Evolutionary conservation across 139 green algal species (phyloP), one percentile per base, ranked within the genome.

Genomic region (Astrephomene gubernaculifera): DNA sequence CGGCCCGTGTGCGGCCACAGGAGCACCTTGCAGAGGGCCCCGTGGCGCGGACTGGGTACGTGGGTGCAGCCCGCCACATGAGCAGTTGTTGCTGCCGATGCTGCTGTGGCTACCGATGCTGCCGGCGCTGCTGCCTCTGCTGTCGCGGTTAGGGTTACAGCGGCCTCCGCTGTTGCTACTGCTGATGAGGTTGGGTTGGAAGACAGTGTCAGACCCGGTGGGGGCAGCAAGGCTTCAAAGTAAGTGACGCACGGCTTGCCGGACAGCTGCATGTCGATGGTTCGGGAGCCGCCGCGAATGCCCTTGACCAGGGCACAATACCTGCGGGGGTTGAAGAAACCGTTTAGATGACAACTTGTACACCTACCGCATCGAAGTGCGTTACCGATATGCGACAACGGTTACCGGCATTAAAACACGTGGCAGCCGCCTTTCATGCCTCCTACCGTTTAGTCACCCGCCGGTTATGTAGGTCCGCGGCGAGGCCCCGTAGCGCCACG

Each of bases 1-100:
- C 93, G 87, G 4, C 94, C 94, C 27, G 94, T 96, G 70, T 91
- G 86, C 2, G 94, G 92, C 89, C 85, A 92, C 12, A 96, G 82
- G 45, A 89, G 71, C 14, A 96, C 78, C 6, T 73, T 87, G 0
- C 88, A 95, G 22, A 96, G 54, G 36, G 85, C 89, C 33, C 70
- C 84, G 41, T 60, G 70, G 19, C 10, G 43, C 9, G 70, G 35
- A 41, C 35, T 72, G 76, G 39, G 29, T 25, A 45, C 60, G 60
- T 21, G 4, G 36, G 33, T 54, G 68, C 38, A 38, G 35, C 2
- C 36, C 3, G 5, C 38, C 60, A 12, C 60, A n/a, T 29, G 33
- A 72, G 65, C 31, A 25, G 65, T 10, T 22, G 57, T n/a, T 65
- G 57, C 57, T n/a, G 57, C 57, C 57, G 22, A 17, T n/a, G 70